Evolutionary conservation across 768 basidiomycete species (phyloP), one percentile per base, ranked within the genome.

Genomic region (Leccinum incarnatum): DNA sequence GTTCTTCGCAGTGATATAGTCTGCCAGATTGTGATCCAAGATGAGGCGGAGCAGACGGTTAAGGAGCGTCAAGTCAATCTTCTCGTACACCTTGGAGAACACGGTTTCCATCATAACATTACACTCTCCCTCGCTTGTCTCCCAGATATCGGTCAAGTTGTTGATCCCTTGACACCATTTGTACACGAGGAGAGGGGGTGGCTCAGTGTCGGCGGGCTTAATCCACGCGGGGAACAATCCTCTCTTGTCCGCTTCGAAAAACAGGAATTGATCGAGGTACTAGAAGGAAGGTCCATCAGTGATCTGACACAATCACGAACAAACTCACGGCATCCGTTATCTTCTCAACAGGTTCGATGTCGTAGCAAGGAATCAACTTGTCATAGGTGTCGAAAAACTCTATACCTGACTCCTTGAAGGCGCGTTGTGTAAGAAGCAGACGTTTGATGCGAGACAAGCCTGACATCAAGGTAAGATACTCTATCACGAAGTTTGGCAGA

Each of bases 141-240:
- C 97, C 97, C 97, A 99, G 42, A 99, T 87, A 59, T 99, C 96
- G 3, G 91, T 95, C 72, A 98, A 74, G 74, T 99, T 99, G 77
- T 98, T 98, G 81, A 98, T 95, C 45, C 97, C 97, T 77, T 98
- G 96, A 69, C 95, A 96, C 96, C 96, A 98, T 82, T 98, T 98
- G 79, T 98, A 98, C 32, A 98, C 95, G 32, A 98, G 85, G 15
- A 98, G 83, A 3, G 96, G 96, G 0, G 96, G 95, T 3, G 96
- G 96, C 69, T 98, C 96, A 0, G 93, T 95, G 67, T 98, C 95
- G 52, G 93, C 91, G 25, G 97, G 97, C 77, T 98, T 99, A 73
- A 99, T 97, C 96, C 97, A 99, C 1, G 94, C 87, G 11, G 97
- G 97, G 88, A 98, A 98, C 23, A 99, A 76, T 51, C 94, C 93